phyloP scores from a whole-genome alignment of 2,329 filamentous ascomycete species.

The Dryadomyces quercivorus region DNA sequence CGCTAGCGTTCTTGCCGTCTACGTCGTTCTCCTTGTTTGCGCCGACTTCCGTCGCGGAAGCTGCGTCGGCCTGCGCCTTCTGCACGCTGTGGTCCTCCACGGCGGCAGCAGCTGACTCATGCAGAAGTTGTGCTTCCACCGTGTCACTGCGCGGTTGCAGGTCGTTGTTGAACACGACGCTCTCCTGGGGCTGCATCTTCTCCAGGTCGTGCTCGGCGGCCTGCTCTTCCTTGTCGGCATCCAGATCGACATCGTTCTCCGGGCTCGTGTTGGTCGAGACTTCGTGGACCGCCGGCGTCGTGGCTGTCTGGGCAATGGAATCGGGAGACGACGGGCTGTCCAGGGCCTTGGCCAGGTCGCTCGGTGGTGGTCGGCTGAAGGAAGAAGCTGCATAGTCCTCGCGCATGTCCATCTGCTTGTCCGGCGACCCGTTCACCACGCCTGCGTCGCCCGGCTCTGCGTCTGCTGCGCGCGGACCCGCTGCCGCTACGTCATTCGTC shows the following conservation, averaged over 20 bases:
- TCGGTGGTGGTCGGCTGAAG: background rate
- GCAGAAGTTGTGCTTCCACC: slow-evolving; percentile 32
- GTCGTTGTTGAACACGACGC: background rate
- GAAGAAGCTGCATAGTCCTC: background rate
- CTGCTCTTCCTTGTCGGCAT: slow-evolving; percentile 34
- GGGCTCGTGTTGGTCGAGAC: slow-evolving; percentile 64
- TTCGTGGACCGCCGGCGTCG: slow-evolving; percentile 57
- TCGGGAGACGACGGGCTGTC: slow-evolving; percentile 42
- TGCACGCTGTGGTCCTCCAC: background rate
- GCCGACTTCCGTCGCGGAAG: background rate
- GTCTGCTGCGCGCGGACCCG: too few relatives aligned
- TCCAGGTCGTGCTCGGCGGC: slow-evolving; percentile 16
- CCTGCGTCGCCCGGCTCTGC: background rate
- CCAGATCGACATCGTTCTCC: slow-evolving; percentile 51
- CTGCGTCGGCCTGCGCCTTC: background rate
- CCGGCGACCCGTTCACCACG: background rate
- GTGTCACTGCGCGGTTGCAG: slow-evolving; percentile 3
- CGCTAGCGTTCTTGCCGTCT: background rate
- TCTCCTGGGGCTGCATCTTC: background rate
- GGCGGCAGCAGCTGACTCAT: slow-evolving; percentile 25
- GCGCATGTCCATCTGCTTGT: background rate
- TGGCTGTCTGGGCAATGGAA: slow-evolving; percentile 62
- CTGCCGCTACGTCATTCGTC: background rate
- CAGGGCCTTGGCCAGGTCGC: slow-evolving; percentile 10
- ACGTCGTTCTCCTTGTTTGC: background rate